Conservation (phyloP, 306 rosid species). For the Fagus sylvatica region DNA sequence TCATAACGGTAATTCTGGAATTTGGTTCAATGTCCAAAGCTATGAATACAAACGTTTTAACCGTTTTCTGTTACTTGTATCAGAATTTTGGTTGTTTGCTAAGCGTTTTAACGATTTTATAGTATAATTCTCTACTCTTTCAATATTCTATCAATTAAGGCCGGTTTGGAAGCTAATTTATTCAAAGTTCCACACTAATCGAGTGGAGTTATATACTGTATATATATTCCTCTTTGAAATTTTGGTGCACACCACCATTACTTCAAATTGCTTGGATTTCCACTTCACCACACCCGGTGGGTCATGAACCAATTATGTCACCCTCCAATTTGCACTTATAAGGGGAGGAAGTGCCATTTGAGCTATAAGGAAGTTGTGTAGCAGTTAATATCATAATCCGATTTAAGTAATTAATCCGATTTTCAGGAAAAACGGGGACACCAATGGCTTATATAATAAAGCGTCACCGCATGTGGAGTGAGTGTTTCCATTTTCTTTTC, state of each 20-base stretch:
- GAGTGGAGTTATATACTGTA: not conserved
- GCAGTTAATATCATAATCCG: not conserved
- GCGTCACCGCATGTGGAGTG: slow-evolving; percentile 33
- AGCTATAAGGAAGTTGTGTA: not conserved
- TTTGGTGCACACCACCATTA: not conserved
- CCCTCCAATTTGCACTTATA: too few species aligned
- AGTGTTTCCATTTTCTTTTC: not conserved
- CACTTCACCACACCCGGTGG: not conserved
- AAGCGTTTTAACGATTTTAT: not conserved
- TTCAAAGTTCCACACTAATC: not conserved
- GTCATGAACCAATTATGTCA: too few species aligned
- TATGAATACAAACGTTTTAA: not conserved
- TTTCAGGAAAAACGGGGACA: slow-evolving; percentile 51
- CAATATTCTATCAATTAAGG: not conserved
- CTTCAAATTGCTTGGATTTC: not conserved
- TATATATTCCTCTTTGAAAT: not conserved
- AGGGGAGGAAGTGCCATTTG: not conserved
- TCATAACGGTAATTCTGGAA: not conserved
- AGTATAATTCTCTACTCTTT: not conserved
- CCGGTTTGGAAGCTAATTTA: not conserved
- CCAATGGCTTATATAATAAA: slow-evolving; percentile 25
- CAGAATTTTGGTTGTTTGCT: not conserved
- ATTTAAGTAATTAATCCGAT: not conserved
- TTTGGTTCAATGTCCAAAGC: not conserved
- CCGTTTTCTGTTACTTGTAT: not conserved